Evolutionary conservation across 257 asterid species (phyloP), one percentile per base, ranked within the genome.

Genomic region (Gentiana dahurica): DNA sequence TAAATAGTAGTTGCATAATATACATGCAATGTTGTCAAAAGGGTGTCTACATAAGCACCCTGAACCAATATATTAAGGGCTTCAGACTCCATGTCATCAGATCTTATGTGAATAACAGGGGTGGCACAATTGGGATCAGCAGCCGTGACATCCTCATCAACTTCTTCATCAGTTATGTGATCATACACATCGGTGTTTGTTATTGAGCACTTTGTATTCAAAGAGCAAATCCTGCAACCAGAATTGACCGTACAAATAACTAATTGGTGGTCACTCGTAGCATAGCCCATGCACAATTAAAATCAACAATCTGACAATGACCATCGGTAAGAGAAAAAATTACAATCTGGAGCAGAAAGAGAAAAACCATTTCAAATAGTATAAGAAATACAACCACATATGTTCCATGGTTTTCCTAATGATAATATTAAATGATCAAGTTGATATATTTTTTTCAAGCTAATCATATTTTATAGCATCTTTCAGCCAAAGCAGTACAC

Each of bases 11-110:
- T 10, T 52, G 61, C 60, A 34, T 52, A 32, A 70, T 92, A 51
- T 67, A 91, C 98, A 51, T 88, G 95, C 76, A 87, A 69, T 75
- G 79, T 61, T 7, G 94, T 87, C 78, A 91, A 80, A 62, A 91
- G 70, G 47, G 82, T 68, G 77, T 81, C 93, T 37, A 74, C 81
- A 61, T 63, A 83, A 70, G 77, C 71, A 52, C 79, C 71, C 58
- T 81, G 75, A 56, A 71, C 77, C 60, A 87, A 86, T 61, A 87
- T 71, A 66, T 78, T 75, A 49, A 83, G 65, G 39, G 75, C 80
- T 65, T 90, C 95, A 65, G 80, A 60, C 75, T 81, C 94, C 75
- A 87, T 61, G 34, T 79, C 68, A 66, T 85, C 92, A 61, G 88
- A 64, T 49, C 65, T 72, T 64, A 82, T 70, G 58, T 74, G 87